phyloP scores from a whole-genome alignment of 1,284 basidiomycete genomes.

The Anthracocystis walkeri region DNA sequence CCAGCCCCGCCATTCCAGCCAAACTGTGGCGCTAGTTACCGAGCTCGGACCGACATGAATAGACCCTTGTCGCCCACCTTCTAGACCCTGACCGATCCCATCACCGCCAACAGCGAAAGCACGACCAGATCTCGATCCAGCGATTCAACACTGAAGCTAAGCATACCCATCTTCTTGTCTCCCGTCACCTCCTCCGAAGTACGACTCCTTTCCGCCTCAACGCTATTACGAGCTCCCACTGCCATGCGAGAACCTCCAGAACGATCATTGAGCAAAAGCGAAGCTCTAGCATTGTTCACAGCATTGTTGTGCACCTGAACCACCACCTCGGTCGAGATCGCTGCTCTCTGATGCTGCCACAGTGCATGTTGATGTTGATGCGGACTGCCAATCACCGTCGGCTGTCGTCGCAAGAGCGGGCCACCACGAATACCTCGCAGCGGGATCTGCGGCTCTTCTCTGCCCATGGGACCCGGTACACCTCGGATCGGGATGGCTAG shows the following conservation, averaged over 20 bases:
- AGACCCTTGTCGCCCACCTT: not conserved
- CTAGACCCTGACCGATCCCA: constrained; percentile 23
- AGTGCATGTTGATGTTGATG: constrained; percentile 28
- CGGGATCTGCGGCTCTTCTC: constrained; percentile 21
- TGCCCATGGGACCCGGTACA: not conserved
- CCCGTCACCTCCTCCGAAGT: constrained; percentile 4
- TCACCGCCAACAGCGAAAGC: constrained; percentile 35
- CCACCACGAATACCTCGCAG: constrained; percentile 46
- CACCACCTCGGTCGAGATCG: constrained; percentile 40
- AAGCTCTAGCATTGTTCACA: constrained; percentile 35
- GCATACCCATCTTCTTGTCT: constrained; percentile 27
- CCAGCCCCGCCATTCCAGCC: not conserved
- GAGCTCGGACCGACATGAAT: constrained; percentile 7
- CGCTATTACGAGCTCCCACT: not conserved
- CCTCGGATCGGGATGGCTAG: constrained; percentile 27
- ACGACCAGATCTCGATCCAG: constrained; percentile 36
- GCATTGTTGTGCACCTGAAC: constrained; percentile 47
- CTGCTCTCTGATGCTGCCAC: constrained; percentile 46
- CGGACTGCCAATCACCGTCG: constrained; percentile 5
- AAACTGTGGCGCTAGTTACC: not conserved
- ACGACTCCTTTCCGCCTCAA: not conserved
- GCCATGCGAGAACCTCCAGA: not conserved
- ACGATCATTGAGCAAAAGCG: constrained; percentile 26
- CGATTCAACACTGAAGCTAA: constrained; percentile 12
- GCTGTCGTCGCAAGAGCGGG: constrained; percentile 31